These are phyloP conservation scores for Rhizophora mangle DNA, from an alignment of 345 rosid species.

Conservation along the genomic window DNA sequence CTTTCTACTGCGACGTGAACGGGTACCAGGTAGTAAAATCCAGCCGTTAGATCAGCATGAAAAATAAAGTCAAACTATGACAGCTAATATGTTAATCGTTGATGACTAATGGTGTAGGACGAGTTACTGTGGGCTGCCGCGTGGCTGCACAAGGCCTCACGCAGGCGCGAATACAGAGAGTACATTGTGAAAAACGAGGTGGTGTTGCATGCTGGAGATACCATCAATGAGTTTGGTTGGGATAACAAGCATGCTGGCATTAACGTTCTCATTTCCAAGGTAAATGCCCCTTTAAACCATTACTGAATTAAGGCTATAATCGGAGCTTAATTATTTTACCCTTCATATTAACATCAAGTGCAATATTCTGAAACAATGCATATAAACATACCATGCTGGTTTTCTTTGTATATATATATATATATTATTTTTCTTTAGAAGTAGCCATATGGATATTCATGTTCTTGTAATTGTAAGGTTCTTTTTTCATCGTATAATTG, in stretches of 20 bases:
- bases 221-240: conserved; percentile 40
- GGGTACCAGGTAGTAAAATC: conserved; percentile 31
- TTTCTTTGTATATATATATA: too few relatives aligned
- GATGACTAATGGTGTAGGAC: conserved; percentile 14
- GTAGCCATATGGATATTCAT: too few relatives aligned
- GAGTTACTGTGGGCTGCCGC: conserved; percentile 37
- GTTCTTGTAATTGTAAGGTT: too few relatives aligned
- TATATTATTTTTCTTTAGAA: too few relatives aligned
- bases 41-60: conserved; percentile 2
- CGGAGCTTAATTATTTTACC: too few relatives aligned
- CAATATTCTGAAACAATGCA: too few relatives aligned
- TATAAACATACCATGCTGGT: too few relatives aligned
- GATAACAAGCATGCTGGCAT: conserved; percentile 40
- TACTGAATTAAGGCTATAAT: too few relatives aligned
- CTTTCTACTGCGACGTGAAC: conserved; percentile 36
- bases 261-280: conserved; percentile 38
- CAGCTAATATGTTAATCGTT: background rate
- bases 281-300: background rate
- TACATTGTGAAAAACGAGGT: conserved; percentile 35
- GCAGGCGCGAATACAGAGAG: conserved; percentile 37
- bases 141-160: conserved; percentile 37
- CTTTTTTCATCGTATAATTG: too few relatives aligned
- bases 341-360: too few relatives aligned
- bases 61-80: background rate
- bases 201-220: conserved; percentile 36